These are phyloP conservation scores for Phoma sp. DNA, from an alignment of 2,329 filamentous ascomycete genomes.

Conservation along the genomic window DNA sequence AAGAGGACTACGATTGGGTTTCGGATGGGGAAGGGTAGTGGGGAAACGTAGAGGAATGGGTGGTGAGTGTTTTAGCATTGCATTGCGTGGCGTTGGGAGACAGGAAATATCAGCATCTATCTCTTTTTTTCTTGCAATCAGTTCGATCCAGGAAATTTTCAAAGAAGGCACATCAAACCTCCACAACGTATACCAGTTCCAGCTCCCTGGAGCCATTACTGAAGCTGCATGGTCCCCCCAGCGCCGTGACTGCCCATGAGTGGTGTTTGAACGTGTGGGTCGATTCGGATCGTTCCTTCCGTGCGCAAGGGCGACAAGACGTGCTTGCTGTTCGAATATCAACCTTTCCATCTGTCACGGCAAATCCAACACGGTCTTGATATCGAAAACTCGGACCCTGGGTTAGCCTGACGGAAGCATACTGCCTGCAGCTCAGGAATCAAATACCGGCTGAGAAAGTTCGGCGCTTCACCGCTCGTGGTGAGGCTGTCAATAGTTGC, in stretches of 20 bases:
- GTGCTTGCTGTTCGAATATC: background rate
- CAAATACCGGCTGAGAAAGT: background rate
- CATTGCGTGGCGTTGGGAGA: conserved; percentile 6
- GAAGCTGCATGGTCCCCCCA: background rate
- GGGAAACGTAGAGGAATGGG: background rate
- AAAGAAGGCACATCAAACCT: no score
- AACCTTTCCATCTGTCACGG: background rate
- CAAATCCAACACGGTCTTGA: background rate
- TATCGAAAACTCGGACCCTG: background rate
- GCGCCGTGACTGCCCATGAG: background rate
- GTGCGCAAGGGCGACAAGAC: background rate
- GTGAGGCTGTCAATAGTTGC: background rate
- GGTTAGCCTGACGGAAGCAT: background rate
- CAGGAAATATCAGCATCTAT: background rate
- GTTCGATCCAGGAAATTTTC: no score
- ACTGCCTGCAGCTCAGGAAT: background rate
- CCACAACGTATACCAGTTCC: background rate
- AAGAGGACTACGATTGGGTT: conserved; percentile 44
- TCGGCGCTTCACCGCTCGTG: background rate
- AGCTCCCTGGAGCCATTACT: background rate
- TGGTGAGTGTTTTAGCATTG: background rate
- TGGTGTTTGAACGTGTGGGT: conserved; percentile 1
- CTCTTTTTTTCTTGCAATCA: background rate
- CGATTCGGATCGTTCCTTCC: background rate
- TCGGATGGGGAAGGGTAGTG: conserved; percentile 28